Evolutionary conservation across 176 grass and related monocot species (phyloP), one percentile per base, ranked within the genome.

Genomic region (Bothriochloa decipiens): DNA sequence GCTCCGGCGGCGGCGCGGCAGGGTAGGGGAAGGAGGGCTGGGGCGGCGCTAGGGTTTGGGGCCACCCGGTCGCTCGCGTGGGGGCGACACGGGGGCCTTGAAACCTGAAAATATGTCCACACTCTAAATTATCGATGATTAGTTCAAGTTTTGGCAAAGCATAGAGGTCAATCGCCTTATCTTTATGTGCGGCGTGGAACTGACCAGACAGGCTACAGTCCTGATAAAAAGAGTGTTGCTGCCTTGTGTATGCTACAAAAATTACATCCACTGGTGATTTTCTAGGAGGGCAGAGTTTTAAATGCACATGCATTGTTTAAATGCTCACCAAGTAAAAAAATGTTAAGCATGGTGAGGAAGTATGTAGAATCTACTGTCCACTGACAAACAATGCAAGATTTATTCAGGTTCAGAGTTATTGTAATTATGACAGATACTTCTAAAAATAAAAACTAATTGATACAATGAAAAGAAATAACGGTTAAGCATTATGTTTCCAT

Each of bases 71-170:
- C 35, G 35, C 35, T 4, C 35, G 35, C 35, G 35, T 36, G 35
- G 35, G 35, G 35, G 35, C 35, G 35, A 36, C 35, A 4, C 35
- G 35, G 35, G 35, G 35, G n/a, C n/a, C n/a, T n/a, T n/a, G n/a
- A n/a, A n/a, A n/a, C 92, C 92, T 97, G 88, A 82, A 80, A 84
- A 63, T 29, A 33, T n/a, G n/a, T n/a, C n/a, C n/a, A n/a, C n/a
- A 32, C 29, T 32, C 29, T 32, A 32, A 32, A 32, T 50, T 17
- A 50, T 50, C 47, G 16, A 17, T 50, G 4, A 17, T 1, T 50
- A 17, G 15, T 50, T 15, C 47, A 35, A 2, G 35, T 68, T 68
- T 68, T 35, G 7, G 28, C 65, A 68, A 65, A 37, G 28, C 32
- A 68, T 20, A 10, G 15, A 8, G 65, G 65, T 37, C 65, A 67